Evolutionary conservation across 805 yeast genomes (phyloP), one percentile per base, ranked within the genome.

Genomic region (Torulaspora indica): DNA sequence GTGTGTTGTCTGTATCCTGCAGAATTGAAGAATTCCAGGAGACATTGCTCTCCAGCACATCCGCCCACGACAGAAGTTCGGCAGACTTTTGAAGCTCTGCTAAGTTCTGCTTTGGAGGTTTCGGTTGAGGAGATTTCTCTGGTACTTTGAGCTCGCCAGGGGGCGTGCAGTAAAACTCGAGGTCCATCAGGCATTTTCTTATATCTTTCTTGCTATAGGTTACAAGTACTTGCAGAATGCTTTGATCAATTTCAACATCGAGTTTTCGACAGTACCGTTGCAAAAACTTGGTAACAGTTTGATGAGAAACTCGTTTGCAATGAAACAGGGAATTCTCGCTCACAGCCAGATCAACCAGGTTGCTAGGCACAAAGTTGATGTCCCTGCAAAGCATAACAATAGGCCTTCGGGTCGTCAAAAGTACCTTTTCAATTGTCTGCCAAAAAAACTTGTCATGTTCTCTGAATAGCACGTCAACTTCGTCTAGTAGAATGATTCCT

Each of bases 381-480:
- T 77, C 78, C 6, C 72, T 67, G 56, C 90, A 84, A 0, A 89
- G 82, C 10, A 87, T 49, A 1, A 85, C 72, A 0, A 87, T 73
- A 0, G 95, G 95, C 42, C 90, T 67, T 51, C 86, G 70, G 0
- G 87, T 74, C 13, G 75, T 72, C 29, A 71, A 70, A 31, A 88
- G 63, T 10, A 86, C 71, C 38, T 78, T 81, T 36, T 75, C 76
- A 2, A 88, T 72, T 2, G 82, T 79, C 1, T 72, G 57, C 96
- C 97, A 93, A 58, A 91, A 90, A 1, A 79, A 79, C 45, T 76
- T 78, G 55, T 93, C 98, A 25, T 76, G 79, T 32, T 75, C 78
- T 42, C 79, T 87, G 55, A 83, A 87, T 14, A 90, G 61, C 8
- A 86, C 70, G 59, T 91, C 96, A 32, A 85, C 90, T 55, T 91